Evolutionary conservation across 2,329 filamentous ascomycete genomes (phyloP), one percentile per base, ranked within the genome.

Genomic region (Arthrobotrys megalospora): DNA sequence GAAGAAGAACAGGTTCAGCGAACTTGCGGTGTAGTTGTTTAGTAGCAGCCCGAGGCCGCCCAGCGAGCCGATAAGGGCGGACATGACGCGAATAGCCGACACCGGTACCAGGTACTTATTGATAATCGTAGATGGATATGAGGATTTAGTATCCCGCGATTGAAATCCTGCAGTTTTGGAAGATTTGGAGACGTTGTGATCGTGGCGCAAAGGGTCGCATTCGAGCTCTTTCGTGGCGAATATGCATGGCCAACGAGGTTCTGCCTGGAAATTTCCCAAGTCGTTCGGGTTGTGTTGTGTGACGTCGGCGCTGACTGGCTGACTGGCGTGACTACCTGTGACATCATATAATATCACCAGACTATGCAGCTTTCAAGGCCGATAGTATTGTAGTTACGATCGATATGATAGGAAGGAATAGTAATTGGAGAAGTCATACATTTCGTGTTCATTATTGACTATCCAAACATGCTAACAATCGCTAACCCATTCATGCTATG

Each of bases 1-100:
- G 85, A 97, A 96, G 86, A 97, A 94, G 79, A 96, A 86, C 24
- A 97, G 85, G 84, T 96, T 97, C 80, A 97, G 86, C 0, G 91
- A 94, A 0, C 93, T 95, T 48, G 87, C 91, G 86, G 91, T 94
- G 6, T 92, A 91, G 6, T 89, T 88, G 73, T 90, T 83, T 60
- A 90, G 86, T 81, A 92, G 86, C 79, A 91, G 92, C 32, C 91
- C 92, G 47, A 93, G 85, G 80, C 93, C 88, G 0, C 75, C 75
- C 16, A 78, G 24, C 21, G 75, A 78, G 19, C 75, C 75, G 21
- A 78, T 72, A 32, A 78, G 10, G 7, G 75, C 75, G 19, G 75
- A 78, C 75, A 78, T 78, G 34, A 12, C 32, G 38, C 8, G 24
- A 16, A 12, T 55, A 7, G 3, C 16, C 21, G 47, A 48, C 10